These are phyloP conservation scores for Candida nemodendra DNA, from an alignment of 805 yeast genomes.

Conservation along the genomic window DNA sequence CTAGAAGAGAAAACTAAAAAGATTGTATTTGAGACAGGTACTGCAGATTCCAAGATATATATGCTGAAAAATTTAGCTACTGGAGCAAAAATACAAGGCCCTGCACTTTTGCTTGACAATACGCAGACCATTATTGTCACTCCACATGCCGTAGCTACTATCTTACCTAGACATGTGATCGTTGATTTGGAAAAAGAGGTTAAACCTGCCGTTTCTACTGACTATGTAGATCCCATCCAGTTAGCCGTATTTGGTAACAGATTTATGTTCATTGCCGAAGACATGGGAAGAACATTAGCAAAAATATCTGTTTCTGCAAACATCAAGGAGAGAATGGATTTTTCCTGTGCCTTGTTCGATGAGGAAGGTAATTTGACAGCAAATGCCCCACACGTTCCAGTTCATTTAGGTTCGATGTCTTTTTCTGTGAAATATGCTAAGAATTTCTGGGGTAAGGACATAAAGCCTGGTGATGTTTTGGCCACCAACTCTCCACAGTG, in stretches of 20 bases:
- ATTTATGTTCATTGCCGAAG: slow-evolving; percentile 49
- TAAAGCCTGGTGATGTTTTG: slow-evolving; percentile 42
- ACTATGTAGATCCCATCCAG: slow-evolving; percentile 41
- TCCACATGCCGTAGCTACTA: slow-evolving; percentile 30
- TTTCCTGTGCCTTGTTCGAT: slow-evolving; percentile 46
- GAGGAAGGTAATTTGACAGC: slow-evolving; percentile 38
- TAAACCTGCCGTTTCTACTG: slow-evolving; percentile 38
- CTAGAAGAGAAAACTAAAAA: slow-evolving; percentile 41
- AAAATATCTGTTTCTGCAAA: slow-evolving; percentile 43
- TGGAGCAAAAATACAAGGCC: slow-evolving; percentile 55
- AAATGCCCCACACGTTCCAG: slow-evolving; percentile 33
- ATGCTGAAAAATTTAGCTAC: slow-evolving; percentile 43
- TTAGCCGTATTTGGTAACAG: slow-evolving; percentile 42
- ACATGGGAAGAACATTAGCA: slow-evolving; percentile 44
- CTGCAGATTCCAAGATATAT: slow-evolving; percentile 37
- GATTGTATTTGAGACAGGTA: slow-evolving; percentile 30
- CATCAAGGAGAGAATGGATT: slow-evolving; percentile 46
- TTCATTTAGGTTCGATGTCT: slow-evolving; percentile 45
- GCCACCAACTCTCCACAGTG: slow-evolving; percentile 41
- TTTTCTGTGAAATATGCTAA: slow-evolving; percentile 37
- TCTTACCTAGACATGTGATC: slow-evolving; percentile 32
- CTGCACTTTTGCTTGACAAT: slow-evolving; percentile 33
- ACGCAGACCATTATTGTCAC: slow-evolving; percentile 35
- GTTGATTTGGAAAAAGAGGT: slow-evolving; percentile 20
- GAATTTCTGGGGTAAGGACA: slow-evolving; percentile 36